Evolutionary conservation across 2,329 filamentous ascomycete species (phyloP), one percentile per base, ranked within the genome.

Genomic region (Talaromyces rugulosus): DNA sequence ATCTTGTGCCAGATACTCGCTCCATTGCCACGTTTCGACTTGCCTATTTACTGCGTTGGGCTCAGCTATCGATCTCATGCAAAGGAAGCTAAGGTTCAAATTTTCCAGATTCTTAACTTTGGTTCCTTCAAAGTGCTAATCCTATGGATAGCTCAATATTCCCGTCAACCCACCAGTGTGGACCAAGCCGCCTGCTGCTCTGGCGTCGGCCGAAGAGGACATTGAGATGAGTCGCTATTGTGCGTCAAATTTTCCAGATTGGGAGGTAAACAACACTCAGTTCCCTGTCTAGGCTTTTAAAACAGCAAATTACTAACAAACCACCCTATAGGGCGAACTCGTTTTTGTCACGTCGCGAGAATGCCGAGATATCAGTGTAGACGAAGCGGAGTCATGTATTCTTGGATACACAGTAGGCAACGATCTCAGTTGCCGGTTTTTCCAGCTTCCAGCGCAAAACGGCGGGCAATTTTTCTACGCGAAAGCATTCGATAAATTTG

Each of bases 401-500:
- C 62, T 75, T 0, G 74, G 72, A 18, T 75, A 75, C 53, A 75
- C 74, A 0, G 65, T 67, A 27, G 71, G 70, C 7, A 75, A 75
- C 51, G 73, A 75, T 61, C 65, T 75, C 4, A 72, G 70, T 4
- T 70, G 71, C 27, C 70, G 74, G 27, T 55, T 66, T 9, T 74
- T 71, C 63, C 72, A 74, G 64, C 33, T 69, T n/a, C 68, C 67
- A 11, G 64, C 68, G 9, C 63, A 65, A 7, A 64, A 62, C 0
- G 71, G 70, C 30, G 72, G 65, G 8, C 78, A 80, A 65, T 78
- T 76, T 74, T 70, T 69, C 44, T 77, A 74, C 58, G 71, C 71
- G 27, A 80, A 80, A 64, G 75, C 75, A 0, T 74, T 78, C 36
- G 77, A 78, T 62, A 69, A 69, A 11, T 74, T 72, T 11, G 74